Conservation (phyloP, 1,284 basidiomycete species). For the Termitomyces sp. region DNA sequence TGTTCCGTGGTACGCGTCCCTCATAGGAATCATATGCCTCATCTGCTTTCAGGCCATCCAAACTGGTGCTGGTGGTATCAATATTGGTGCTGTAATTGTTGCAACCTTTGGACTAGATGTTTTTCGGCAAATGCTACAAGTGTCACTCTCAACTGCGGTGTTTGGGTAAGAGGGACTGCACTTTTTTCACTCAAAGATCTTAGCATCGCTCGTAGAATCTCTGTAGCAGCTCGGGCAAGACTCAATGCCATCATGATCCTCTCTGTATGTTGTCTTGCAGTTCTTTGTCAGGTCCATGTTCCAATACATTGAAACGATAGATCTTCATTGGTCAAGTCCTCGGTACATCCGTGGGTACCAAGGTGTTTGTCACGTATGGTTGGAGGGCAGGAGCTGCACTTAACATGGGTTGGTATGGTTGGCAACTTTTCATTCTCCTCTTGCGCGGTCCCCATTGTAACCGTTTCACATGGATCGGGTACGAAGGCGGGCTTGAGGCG, state of each 20-base stretch:
- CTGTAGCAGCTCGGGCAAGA: conserved; percentile 50
- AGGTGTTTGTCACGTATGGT: conserved; percentile 56
- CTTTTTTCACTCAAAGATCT: neutral
- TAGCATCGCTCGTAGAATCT: conserved; percentile 40
- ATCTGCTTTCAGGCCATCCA: conserved; percentile 48
- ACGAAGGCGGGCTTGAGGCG: conserved; percentile 42
- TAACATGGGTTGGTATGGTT: conserved; percentile 45
- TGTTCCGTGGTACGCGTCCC: conserved; percentile 61
- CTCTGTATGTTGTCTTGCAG: conserved; percentile 31
- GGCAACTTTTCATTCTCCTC: conserved; percentile 39
- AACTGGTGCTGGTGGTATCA: conserved; percentile 52
- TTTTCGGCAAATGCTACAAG: conserved; percentile 40
- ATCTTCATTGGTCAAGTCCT: conserved; percentile 58
- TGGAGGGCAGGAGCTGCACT: conserved; percentile 56
- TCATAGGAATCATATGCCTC: conserved; percentile 40
- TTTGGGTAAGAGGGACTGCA: conserved; percentile 26
- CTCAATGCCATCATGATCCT: conserved; percentile 62
- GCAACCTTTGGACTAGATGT: conserved; percentile 38
- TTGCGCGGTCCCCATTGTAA: conserved; percentile 51
- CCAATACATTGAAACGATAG: conserved; percentile 30
- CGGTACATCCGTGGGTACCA: conserved; percentile 60
- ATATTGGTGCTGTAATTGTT: conserved; percentile 52
- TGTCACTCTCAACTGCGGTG: conserved; percentile 36
- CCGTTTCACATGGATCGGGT: conserved; percentile 53
- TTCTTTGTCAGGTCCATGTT: neutral